Evolutionary conservation across 805 yeast species (phyloP), one percentile per base, ranked within the genome.

Genomic region (Alloascoidea africana): DNA sequence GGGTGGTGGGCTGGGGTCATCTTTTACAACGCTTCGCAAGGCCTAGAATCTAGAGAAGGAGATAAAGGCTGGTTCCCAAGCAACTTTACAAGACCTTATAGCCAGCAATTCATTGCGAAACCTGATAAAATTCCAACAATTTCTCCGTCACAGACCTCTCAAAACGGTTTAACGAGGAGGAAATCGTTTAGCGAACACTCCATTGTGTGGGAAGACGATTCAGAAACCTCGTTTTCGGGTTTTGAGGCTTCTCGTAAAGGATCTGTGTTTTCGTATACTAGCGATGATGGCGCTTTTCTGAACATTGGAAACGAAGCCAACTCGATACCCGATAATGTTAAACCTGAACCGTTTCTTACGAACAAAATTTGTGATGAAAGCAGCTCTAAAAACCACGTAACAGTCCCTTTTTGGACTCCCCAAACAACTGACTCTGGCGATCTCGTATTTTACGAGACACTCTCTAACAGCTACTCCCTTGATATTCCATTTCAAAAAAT

Each of bases 381-480:
- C 30, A 23, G n/a, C n/a, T 8, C 30, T 23, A n/a, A 23, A 23
- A 23, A 8, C 8, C 8, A 8, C n/a, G 30, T 23, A 23, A 23
- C 8, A n/a, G 13, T 23, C 30, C 30, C 30, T n/a, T 23, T 23
- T 23, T 34, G 36, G 36, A 14, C n/a, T n/a, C 36, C 36, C 5
- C 36, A 34, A 34, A 34, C 36, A 8, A 34, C 36, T 6, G 11
- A 14, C 6, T n/a, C 16, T 17, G 36, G 36, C 18, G 27, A 18
- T 17, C 18, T 34, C 11, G 36, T 34, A 5, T 34, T 34, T 14
- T 34, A 18, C n/a, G 36, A 34, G 18, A 18, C 36, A 16, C n/a
- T 34, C n/a, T 8, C 16, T 14, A 34, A 34, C 18, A 8, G 13
- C 5, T 34, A 34, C 14, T 34, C 36, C 17, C n/a, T 34, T 16